These are phyloP conservation scores for Sordariomycetes sp. DNA, from an alignment of 2,329 filamentous ascomycete species.

Conservation along the genomic window DNA sequence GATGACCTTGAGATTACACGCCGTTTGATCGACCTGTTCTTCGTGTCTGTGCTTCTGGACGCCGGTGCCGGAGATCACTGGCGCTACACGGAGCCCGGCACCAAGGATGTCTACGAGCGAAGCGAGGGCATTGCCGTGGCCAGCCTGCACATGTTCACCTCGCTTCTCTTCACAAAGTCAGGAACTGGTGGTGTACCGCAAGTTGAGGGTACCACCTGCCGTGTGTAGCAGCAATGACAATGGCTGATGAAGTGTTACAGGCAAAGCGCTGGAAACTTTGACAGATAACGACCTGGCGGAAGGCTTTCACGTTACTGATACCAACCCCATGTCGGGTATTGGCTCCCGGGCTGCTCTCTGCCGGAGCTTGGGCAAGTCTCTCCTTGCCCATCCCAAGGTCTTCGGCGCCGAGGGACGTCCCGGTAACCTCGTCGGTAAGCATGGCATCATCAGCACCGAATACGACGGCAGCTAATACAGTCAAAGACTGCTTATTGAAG, in stretches of 20 bases:
- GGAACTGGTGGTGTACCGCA: slow-evolving; percentile 17
- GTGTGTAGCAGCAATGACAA: neutral
- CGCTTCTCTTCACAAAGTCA: slow-evolving; percentile 24
- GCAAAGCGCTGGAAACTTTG: slow-evolving; percentile 22
- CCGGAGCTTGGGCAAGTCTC: slow-evolving; percentile 29
- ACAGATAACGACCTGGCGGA: slow-evolving; percentile 20
- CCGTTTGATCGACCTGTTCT: slow-evolving; percentile 50
- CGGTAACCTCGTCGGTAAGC: slow-evolving; percentile 36
- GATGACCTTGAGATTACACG: slow-evolving; percentile 39
- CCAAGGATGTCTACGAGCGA: slow-evolving; percentile 23
- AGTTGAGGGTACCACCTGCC: slow-evolving; percentile 14
- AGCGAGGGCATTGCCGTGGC: slow-evolving; percentile 44
- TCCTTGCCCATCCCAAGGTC: slow-evolving; percentile 24
- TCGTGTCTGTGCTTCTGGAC: slow-evolving; percentile 50
- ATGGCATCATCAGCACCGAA: neutral
- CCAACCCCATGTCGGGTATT: slow-evolving; percentile 36
- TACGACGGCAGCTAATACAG: too few species aligned
- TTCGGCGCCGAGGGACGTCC: slow-evolving; percentile 34
- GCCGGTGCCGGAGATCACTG: slow-evolving; percentile 42
- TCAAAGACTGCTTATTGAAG: slow-evolving; percentile 28
- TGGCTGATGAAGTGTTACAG: slow-evolving; percentile 9
- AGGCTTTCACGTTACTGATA: slow-evolving; percentile 31
- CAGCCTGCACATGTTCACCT: slow-evolving; percentile 37
- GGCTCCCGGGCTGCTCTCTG: slow-evolving; percentile 30
- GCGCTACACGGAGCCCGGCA: slow-evolving; percentile 31